Evolutionary conservation across 805 yeast species (phyloP).

Genomic region (Suhomyces tanzawaensis): DNA sequence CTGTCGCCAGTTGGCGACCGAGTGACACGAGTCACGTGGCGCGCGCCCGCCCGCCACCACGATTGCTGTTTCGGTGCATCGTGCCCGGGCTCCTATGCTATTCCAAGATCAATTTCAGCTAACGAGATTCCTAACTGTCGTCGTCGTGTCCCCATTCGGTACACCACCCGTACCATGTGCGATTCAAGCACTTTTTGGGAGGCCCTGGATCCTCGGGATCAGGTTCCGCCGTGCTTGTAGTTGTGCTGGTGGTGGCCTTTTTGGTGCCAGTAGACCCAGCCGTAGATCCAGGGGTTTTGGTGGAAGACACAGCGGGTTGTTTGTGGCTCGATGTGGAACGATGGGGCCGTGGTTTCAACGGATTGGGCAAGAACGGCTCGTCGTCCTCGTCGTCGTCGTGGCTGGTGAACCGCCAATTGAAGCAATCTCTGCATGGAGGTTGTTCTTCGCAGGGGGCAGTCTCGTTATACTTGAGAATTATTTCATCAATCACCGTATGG

Average conservation of each 20-base stretch:
- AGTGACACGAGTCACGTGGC: too few species aligned
- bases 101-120: too few species aligned
- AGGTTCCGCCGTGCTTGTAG: not conserved
- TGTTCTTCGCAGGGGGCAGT: constrained; percentile 74
- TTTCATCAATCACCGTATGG: constrained; percentile 83
- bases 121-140: too few species aligned
- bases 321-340: constrained; percentile 1
- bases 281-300: constrained; percentile 37
- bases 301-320: constrained; percentile 13
- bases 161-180: constrained; percentile 72
- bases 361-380: constrained; percentile 38
- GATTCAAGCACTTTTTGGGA: constrained; percentile 48
- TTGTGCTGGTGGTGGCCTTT: not conserved
- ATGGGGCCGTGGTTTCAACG: constrained; percentile 26
- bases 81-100: too few species aligned
- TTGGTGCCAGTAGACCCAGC: not conserved
- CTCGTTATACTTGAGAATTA: constrained; percentile 66
- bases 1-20: too few species aligned
- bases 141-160: constrained; percentile 42
- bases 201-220: constrained; percentile 14
- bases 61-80: too few species aligned
- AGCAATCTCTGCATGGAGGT: constrained; percentile 87
- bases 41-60: too few species aligned
- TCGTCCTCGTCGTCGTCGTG: constrained; percentile 42
- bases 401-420: constrained; percentile 76